These are phyloP conservation scores for Tetradesmus obliquus DNA, from an alignment of 139 green algal species.

Conservation along the genomic window DNA sequence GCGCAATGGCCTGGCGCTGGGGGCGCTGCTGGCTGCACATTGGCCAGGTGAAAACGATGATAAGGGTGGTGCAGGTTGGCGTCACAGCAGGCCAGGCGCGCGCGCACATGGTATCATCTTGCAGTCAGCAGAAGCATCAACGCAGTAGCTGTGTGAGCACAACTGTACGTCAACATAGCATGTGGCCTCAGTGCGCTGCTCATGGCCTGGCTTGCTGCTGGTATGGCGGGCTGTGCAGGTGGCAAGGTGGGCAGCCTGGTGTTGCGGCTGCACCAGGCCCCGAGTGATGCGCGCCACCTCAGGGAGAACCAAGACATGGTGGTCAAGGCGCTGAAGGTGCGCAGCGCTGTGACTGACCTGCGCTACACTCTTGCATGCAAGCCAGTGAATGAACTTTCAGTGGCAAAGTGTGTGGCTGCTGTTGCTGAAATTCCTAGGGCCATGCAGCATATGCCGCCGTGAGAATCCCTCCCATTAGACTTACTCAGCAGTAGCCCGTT, in stretches of 20 bases:
- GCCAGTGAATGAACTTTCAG: too few species aligned
- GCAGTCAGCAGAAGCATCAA: too few species aligned
- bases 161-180: too few species aligned
- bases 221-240: background rate
- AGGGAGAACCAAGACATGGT: slow-evolving; percentile 69
- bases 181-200: background rate
- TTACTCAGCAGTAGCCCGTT: background rate
- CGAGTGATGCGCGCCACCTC: slow-evolving; percentile 20
- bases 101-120: too few species aligned
- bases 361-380: background rate
- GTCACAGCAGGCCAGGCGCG: background rate
- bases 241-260: background rate
- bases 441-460: too few species aligned
- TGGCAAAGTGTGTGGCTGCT: too few species aligned
- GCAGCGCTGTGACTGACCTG: background rate
- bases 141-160: too few species aligned
- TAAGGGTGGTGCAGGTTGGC: background rate
- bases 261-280: slow-evolving; percentile 34
- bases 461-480: too few species aligned
- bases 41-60: slow-evolving; percentile 56
- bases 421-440: too few species aligned
- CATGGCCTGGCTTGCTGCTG: background rate
- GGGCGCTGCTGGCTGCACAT: slow-evolving; percentile 70
- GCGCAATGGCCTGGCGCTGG: slow-evolving; percentile 67
- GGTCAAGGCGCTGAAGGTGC: slow-evolving; percentile 61